Conservation (phyloP, 2,329 filamentous ascomycete species). For the Aspergillus glaucus region DNA sequence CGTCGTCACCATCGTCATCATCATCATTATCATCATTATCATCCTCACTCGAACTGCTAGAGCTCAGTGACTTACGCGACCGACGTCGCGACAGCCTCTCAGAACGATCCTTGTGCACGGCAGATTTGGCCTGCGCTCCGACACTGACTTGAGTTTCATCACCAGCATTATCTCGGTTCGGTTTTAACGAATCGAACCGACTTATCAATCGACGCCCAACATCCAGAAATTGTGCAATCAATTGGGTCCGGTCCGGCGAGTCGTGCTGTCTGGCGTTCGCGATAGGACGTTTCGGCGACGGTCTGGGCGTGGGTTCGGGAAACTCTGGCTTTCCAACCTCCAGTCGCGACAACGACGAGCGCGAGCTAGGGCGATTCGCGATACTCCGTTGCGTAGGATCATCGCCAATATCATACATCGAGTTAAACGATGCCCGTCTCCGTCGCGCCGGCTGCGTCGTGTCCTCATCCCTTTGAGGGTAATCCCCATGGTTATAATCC, state of each 20-base stretch:
- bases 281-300: constrained; percentile 10
- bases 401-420: constrained; percentile 45
- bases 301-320: constrained; percentile 15
- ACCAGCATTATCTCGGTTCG: constrained; percentile 7
- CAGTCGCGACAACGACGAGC: constrained; percentile 39
- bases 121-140: constrained; percentile 22
- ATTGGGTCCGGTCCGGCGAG: constrained; percentile 29
- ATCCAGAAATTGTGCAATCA: constrained; percentile 34
- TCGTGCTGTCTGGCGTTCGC: constrained; percentile 7
- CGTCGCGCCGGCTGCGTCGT: constrained; percentile 25
- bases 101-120: constrained; percentile 24
- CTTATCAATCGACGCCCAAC: constrained; percentile 32
- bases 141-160: constrained; percentile 15
- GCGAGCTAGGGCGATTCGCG: constrained; percentile 34
- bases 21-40: constrained; percentile 14
- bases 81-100: constrained; percentile 18
- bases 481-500: constrained; percentile 5
- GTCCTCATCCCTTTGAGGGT: constrained; percentile 15
- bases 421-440: constrained; percentile 52
- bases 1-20: constrained; percentile 16
- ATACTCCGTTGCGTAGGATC: constrained; percentile 44
- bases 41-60: constrained; percentile 15
- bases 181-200: constrained; percentile 23
- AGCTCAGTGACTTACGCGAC: constrained; percentile 13
- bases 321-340: constrained; percentile 33